Conservation (phyloP, 495 filamentous ascomycete genomes). For the Stereocaulon alpinum region DNA sequence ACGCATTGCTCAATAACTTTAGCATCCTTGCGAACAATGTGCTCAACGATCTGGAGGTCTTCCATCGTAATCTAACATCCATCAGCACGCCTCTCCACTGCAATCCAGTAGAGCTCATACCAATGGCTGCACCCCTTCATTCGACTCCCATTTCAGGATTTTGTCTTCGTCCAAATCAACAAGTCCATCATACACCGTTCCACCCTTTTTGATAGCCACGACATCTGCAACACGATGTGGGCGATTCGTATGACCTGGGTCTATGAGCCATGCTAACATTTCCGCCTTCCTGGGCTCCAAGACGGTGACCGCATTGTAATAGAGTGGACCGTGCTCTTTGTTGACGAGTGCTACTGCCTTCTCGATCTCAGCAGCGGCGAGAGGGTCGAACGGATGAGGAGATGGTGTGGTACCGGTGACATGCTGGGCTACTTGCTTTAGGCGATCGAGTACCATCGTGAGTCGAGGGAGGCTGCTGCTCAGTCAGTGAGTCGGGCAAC, state of each 20-base stretch:
- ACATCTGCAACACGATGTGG: conserved; percentile 72
- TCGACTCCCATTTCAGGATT: conserved; percentile 64
- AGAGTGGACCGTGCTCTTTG: conserved; percentile 58
- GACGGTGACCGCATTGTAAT: conserved; percentile 84
- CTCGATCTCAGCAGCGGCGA: conserved; percentile 69
- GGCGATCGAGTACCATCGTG: conserved; percentile 56
- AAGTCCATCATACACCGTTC: conserved; percentile 75
- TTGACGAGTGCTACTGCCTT: conserved; percentile 57
- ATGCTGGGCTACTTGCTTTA: conserved; percentile 58
- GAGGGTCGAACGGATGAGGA: conserved; percentile 79
- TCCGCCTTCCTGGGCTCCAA: conserved; percentile 80
- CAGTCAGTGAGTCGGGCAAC: neutral
- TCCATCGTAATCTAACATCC: conserved; percentile 75
- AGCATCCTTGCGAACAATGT: conserved; percentile 65
- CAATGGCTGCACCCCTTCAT: conserved; percentile 76
- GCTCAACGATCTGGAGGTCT: conserved; percentile 81
- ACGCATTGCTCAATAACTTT: conserved; percentile 89
- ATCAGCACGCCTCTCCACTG: conserved; percentile 5
- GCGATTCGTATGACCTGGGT: conserved; percentile 48
- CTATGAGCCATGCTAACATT: conserved; percentile 72
- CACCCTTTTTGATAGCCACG: conserved; percentile 71
- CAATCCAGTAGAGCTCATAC: conserved; percentile 29
- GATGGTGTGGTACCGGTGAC: conserved; percentile 44
- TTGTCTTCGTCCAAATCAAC: conserved; percentile 65
- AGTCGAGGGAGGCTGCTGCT: neutral